Evolutionary conservation across 2,329 filamentous ascomycete species (phyloP), one percentile per base, ranked within the genome.

Genomic region (Paradendryphiella salina): DNA sequence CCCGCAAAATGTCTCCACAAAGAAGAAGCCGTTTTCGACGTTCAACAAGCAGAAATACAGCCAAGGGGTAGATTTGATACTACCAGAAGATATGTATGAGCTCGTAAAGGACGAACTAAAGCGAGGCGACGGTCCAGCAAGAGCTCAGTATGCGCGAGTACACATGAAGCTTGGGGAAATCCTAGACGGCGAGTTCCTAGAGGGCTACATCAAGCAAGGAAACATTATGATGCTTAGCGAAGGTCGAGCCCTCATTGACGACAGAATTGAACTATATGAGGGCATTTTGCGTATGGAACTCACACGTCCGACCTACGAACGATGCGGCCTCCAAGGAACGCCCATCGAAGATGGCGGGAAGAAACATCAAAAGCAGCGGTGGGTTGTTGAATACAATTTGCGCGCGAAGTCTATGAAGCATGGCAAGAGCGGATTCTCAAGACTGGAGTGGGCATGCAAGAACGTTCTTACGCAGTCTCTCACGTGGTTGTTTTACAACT

Each of bases 141-240:
- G 61, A 8, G 63, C 76, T 11, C 73, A 74, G 38, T 95, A 89
- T 77, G 82, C 82, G 26, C 82, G 83, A 52, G 84, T 96, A 2
- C 82, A 84, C 59, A 85, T 96, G 81, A 83, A 84, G 3, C 79
- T 96, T 8, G 80, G 80, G 7, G 85, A 90, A 51, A 68, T 97
- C 4, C 70, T 97, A 1, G 80, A 87, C 28, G 83, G 84, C 1
- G 82, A 85, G 0, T 96, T 96, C 64, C 91, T 96, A 65, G 87
- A 83, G n/a, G 79, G 85, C 35, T 92, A 95, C 67, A 86, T 97
- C 60, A 96, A 96, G 2, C 51, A 52, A 91, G 90, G 90, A 4
- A 86, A 90, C 66, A 77, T 95, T 40, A 73, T 89, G 60, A 89
- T 97, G 87, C 80, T 96, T 2, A 96, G 92, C 0, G 83, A 92